phyloP scores from a whole-genome alignment of 2,329 filamentous ascomycete species.

The Penicillium paneum region DNA sequence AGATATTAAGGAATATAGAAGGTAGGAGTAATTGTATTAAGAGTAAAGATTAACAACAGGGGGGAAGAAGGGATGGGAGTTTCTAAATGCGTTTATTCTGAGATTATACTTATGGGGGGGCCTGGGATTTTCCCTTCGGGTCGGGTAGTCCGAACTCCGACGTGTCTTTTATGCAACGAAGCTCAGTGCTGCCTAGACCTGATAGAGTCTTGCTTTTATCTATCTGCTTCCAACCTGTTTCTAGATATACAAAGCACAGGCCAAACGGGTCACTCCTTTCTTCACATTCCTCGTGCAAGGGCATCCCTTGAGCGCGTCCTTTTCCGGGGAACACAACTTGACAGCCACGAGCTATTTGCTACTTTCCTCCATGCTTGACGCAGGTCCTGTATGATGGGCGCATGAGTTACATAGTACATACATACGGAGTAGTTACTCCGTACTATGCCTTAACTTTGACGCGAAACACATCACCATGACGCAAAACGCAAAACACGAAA shows the following conservation, averaged over 20 bases:
- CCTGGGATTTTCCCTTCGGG: neutral
- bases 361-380: neutral
- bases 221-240: too few relatives aligned
- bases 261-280: neutral
- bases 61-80: neutral
- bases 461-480: neutral
- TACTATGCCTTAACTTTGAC: neutral
- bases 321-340: neutral
- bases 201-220: too few relatives aligned
- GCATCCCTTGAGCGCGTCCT: neutral
- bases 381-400: neutral
- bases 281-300: neutral
- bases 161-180: neutral
- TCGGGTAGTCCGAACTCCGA: slow-evolving; percentile 2
- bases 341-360: neutral
- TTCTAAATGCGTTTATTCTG: neutral
- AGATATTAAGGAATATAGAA: neutral
- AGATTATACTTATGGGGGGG: neutral
- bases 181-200: too few relatives aligned
- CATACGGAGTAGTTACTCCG: neutral
- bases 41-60: neutral
- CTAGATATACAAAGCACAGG: neutral
- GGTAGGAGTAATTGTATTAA: neutral
- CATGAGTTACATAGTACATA: neutral
- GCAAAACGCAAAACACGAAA: neutral